A percentile compares a stretch with the other conserved stretches of the same genome.
Conservation (phyloP, 2,329 filamentous ascomycete genomes). For the Cladosporium sp. region DNA sequence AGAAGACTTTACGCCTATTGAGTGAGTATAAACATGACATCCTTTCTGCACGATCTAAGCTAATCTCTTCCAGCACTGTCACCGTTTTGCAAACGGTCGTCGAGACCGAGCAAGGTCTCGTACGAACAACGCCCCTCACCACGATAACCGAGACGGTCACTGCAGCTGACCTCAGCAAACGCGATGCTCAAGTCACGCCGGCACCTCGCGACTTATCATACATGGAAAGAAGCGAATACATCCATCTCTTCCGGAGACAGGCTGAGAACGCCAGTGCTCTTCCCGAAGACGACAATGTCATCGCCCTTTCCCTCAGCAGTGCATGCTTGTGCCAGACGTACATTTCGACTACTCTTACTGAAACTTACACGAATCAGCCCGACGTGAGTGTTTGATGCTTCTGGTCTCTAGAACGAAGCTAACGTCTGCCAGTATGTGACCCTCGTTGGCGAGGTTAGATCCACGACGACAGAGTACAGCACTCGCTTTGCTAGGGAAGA, state of each 20-base stretch:
- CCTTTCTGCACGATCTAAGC: not conserved
- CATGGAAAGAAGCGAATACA: constrained; percentile 5
- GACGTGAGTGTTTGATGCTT: too few species aligned
- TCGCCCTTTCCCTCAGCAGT: constrained; percentile 28
- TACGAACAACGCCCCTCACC: constrained; percentile 20
- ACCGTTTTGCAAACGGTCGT: constrained; percentile 20
- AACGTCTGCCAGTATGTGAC: constrained; percentile 18
- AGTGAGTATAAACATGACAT: constrained; percentile 19
- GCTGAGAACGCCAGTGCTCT: constrained; percentile 5
- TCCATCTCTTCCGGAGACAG: constrained; percentile 9
- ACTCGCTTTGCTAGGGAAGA: constrained; percentile 18
- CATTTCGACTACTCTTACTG: constrained; percentile 22
- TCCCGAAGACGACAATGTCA: constrained; percentile 8
- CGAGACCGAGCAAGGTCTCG: constrained; percentile 16
- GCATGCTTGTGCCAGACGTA: constrained; percentile 30
- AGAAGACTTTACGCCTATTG: constrained; percentile 26
- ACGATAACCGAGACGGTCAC: constrained; percentile 26
- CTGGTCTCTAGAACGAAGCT: too few species aligned
- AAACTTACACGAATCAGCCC: constrained; percentile 24
- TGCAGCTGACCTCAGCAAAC: constrained; percentile 12
- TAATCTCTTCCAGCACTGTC: constrained; percentile 15
- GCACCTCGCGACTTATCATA: constrained; percentile 17
- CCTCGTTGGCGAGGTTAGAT: constrained; percentile 17
- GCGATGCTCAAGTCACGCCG: constrained; percentile 15
- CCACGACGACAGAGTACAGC: constrained; percentile 20